phyloP scores from a whole-genome alignment of 345 rosid species.

The Cardiospermum halicacabum region DNA sequence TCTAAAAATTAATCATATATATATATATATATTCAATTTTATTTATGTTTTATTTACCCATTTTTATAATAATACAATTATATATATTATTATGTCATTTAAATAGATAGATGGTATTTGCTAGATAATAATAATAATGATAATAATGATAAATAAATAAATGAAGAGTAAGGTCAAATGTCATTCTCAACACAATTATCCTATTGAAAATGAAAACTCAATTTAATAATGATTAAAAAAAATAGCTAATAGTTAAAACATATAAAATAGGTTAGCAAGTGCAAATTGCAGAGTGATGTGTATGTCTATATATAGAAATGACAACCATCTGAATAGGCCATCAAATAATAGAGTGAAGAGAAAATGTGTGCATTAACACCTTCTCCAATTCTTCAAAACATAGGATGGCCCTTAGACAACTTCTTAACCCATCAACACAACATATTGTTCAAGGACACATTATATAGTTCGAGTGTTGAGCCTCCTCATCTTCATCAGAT shows the following conservation, averaged over 20 bases:
- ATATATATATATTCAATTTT: too few species aligned
- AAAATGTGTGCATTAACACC: slow-evolving; percentile 17
- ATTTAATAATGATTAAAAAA: background rate
- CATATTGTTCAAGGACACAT: background rate
- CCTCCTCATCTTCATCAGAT: background rate
- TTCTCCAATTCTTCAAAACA: slow-evolving; percentile 9
- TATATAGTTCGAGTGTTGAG: background rate
- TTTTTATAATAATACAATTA: too few species aligned
- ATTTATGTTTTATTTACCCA: too few species aligned
- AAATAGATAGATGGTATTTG: too few species aligned
- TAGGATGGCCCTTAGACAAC: slow-evolving; percentile 25
- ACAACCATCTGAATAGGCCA: background rate
- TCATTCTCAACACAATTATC: background rate
- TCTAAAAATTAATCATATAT: too few species aligned
- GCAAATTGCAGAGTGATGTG: too few species aligned
- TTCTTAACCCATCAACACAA: slow-evolving; percentile 11
- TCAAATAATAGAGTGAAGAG: background rate
- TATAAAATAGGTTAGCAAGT: background rate
- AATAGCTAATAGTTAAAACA: background rate
- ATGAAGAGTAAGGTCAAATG: background rate
- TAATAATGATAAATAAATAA: too few species aligned
- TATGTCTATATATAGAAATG: slow-evolving; percentile 12
- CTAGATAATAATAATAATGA: too few species aligned
- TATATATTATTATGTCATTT: too few species aligned
- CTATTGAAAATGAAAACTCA: too few species aligned